Evolutionary conservation across 2,329 filamentous ascomycete species (phyloP), one percentile per base, ranked within the genome.

Genomic region (Grosmannia serpens): DNA sequence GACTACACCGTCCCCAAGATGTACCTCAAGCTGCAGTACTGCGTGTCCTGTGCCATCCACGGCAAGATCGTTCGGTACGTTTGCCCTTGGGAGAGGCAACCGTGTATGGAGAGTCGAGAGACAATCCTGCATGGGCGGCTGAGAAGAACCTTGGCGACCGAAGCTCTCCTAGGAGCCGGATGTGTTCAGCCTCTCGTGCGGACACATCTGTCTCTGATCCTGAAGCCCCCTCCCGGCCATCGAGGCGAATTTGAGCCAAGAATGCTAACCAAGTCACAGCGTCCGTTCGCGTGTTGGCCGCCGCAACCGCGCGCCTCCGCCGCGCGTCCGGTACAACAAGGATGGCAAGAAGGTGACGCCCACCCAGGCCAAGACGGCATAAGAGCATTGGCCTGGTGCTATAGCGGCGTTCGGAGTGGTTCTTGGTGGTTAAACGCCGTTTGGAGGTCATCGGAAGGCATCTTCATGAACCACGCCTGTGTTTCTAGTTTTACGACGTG

Each of bases 21-120:
- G 95, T 99, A 99, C 89, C 84, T 99, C 81, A 99, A 99, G 88
- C 88, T 99, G 77, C 94, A 99, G 84, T 99, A 99, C 90, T 99
- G 94, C 79, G 94, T 99, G 75, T 97, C 92, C 79, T 99, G 94
- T 82, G 94, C 94, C 74, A 99, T 99, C 69, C 94, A 99, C 85
- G 94, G 94, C 85, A 99, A 99, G 89, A 99, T 99, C 78, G 95
- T 99, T 80, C 92, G 94, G 92, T 97, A 94, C 79, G 91, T 85
- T 76, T 75, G 75, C 79, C 72, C 73, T 61, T 69, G 70, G 75
- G 77, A 78, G 79, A 77, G 79, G 82, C 79, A 81, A 82, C 80
- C 81, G 56, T 59, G 59, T 22, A 13, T 26, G 13, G 53, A 22
- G 65, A 67, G 47, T 67, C 70, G 68, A 66, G 58, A 60, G 63